Base-by-base conservation (phyloP, 148 eudicot genomes). In the Chenopodium album region DNA sequence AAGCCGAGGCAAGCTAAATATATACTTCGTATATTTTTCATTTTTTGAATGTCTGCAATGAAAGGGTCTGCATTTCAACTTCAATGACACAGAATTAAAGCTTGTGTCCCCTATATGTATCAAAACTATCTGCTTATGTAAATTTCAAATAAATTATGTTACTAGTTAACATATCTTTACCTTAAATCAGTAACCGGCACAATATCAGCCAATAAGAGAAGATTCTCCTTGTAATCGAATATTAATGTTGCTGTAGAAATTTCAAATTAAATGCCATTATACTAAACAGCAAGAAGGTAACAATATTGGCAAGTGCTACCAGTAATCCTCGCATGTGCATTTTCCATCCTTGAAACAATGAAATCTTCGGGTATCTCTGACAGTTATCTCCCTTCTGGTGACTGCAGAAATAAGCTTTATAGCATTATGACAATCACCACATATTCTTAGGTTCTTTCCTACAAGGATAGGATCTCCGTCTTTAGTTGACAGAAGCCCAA, bases 371-470 rank as follows among this genome's bases (percentile, higher is more conserved):
- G 92, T 73, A 80, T 93, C 97, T 86, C 97, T 90, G 44, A 93
- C 90, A n/a, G 94, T 92, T 78, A 92, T 93, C 78, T 90, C 92
- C 80, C 94, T 90, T 28, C 78, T 71, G 20, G 90, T 88, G 37
- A 90, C 89, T 70, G 79, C 82, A 80, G 97, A 90, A 69, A 93
- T 85, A 69, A 85, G 76, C 78, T 89, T 90, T 31, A 92, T 86
- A 12, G 95, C 94, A 84, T 92, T 92, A 71, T 93, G 97, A 83
- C 95, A 93, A 85, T 93, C 97, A 78, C 89, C 93, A 83, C 97
- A 93, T 79, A 93, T 93, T 83, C 97, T 90, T 63, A 93, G 87
- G 79, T 92, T 93, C 88, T 92, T 93, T 82, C 91, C 86, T 60
- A 93, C 90, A 41, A 92, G 80, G 29, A 93, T 80, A 56, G 95